A percentile compares a stretch with the other conserved stretches of the same genome.
These are phyloP conservation scores for Xylaria cubensis DNA, from an alignment of 495 filamentous ascomycete genomes.

Conservation along the genomic window DNA sequence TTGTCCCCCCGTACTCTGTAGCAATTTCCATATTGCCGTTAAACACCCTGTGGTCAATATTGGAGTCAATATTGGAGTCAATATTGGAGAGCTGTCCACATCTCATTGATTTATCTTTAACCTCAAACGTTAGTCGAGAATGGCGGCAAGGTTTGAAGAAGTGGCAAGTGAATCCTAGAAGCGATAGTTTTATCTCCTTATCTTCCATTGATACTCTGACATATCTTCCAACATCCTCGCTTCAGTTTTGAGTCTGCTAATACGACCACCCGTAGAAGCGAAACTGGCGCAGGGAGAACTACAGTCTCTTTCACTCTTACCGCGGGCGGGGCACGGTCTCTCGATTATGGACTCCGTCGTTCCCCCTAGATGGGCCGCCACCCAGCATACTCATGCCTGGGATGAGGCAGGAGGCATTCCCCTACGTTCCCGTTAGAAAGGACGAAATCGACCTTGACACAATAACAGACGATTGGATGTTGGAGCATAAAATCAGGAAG, in stretches of 20 bases:
- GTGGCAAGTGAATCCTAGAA: neutral
- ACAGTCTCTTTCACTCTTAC: neutral
- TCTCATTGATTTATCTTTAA: neutral
- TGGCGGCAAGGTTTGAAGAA: neutral
- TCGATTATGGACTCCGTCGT: neutral
- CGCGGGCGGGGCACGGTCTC: neutral
- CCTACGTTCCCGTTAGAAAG: neutral
- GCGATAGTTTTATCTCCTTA: neutral
- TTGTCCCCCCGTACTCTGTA: slow-evolving; percentile 7
- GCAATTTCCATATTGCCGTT: neutral
- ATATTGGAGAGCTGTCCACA: neutral
- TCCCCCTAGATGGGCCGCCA: neutral
- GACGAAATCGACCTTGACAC: neutral
- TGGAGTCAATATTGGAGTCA: neutral
- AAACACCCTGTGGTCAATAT: neutral
- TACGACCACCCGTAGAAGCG: neutral
- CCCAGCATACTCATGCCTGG: slow-evolving; percentile 12
- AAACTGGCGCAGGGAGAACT: neutral
- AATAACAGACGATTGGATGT: neutral
- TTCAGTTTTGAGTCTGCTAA: neutral
- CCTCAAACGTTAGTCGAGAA: neutral
- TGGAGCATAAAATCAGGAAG: neutral
- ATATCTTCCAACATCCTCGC: neutral
- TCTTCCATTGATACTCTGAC: neutral
- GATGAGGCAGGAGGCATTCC: neutral